phyloP scores from a whole-genome alignment of 1,139 yeast genomes.

The Kodamaea derodonti region DNA sequence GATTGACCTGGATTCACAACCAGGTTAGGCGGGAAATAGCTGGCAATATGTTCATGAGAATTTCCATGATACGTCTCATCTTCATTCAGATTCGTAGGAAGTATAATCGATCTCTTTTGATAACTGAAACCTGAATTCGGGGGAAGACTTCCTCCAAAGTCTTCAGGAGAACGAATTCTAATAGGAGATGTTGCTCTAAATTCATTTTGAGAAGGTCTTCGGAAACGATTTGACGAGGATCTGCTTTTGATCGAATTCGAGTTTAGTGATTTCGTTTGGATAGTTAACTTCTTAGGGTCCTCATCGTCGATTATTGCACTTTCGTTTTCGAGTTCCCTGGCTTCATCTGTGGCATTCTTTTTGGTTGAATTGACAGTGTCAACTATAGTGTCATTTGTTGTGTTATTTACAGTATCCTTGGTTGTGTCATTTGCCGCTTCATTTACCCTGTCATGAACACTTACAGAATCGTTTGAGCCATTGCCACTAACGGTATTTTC shows the following conservation, averaged over 20 bases:
- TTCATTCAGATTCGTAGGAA: conserved; percentile 14
- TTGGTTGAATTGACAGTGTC: background rate
- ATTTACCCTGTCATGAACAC: background rate
- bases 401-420: background rate
- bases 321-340: conserved; percentile 17
- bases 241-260: conserved; percentile 4
- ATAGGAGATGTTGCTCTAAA: conserved; percentile 7
- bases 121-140: conserved; percentile 4
- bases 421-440: background rate
- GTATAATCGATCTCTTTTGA: conserved; percentile 3
- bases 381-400: background rate
- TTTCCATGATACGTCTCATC: conserved; percentile 29
- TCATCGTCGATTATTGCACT: conserved; percentile 23
- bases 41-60: background rate
- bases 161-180: conserved; percentile 9
- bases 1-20: background rate
- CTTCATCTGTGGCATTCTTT: background rate
- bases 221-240: conserved; percentile 5
- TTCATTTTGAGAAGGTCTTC: conserved; percentile 1
- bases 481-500: background rate
- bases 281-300: conserved; percentile 4
- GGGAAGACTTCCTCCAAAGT: background rate
- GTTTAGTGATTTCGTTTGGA: background rate
- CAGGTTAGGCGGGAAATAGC: background rate
- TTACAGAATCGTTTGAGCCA: background rate